Evolutionary conservation across 1,284 basidiomycete genomes (phyloP).

Genomic region (Puccinia polysora): DNA sequence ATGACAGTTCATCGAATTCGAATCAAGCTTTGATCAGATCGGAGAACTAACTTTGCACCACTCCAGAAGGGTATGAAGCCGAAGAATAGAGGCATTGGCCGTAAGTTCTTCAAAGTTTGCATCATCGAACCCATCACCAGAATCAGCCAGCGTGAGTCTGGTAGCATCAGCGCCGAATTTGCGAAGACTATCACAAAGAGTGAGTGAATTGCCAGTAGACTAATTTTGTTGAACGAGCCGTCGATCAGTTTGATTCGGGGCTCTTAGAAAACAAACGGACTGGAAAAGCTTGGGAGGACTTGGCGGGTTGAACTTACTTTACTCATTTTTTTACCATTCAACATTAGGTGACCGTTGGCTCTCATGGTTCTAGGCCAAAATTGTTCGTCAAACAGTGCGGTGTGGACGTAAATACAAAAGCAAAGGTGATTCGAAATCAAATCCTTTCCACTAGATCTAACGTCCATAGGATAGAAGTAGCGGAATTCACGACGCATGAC

Average conservation of each 20-base stretch:
- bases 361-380: slow-evolving; percentile 91
- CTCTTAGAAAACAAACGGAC: background rate
- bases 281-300: background rate
- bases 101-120: slow-evolving; percentile 98
- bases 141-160: slow-evolving; percentile 86
- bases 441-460: slow-evolving; percentile 98
- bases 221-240: slow-evolving; percentile 56
- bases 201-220: slow-evolving; percentile 84
- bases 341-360: slow-evolving; percentile 91
- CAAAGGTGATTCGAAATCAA: slow-evolving; percentile 94
- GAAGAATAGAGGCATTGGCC: slow-evolving; percentile 93
- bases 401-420: slow-evolving; percentile 90
- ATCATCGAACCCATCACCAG: slow-evolving; percentile 95
- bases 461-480: slow-evolving; percentile 98
- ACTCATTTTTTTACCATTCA: slow-evolving; percentile 99
- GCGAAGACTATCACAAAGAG: slow-evolving; percentile 68
- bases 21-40: background rate
- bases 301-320: slow-evolving; percentile 9
- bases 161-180: slow-evolving; percentile 93
- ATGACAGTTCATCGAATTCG: background rate
- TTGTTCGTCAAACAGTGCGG: slow-evolving; percentile 86
- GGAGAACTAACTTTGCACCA: slow-evolving; percentile 79
- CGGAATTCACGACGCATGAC: slow-evolving; percentile 83
- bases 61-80: slow-evolving; percentile 80
- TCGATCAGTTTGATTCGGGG: background rate